Percentiles rank a stretch among this genome's conserved stretches.
phyloP scores from a whole-genome alignment of 2,329 filamentous ascomycete genomes.

The Saccharata proteae region DNA sequence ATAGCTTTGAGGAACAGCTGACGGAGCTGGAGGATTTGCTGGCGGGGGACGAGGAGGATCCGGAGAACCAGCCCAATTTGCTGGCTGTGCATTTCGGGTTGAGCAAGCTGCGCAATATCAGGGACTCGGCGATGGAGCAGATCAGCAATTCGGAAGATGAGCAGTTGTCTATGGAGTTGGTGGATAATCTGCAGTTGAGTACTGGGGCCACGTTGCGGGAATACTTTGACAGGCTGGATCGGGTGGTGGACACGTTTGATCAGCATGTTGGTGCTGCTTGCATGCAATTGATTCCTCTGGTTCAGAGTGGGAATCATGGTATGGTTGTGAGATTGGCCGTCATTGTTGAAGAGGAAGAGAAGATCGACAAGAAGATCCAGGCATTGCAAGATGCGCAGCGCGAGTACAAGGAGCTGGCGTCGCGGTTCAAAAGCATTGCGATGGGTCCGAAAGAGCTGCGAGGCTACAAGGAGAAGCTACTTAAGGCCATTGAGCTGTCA shows the following conservation, averaged over 20 bases:
- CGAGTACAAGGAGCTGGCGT: constrained; percentile 89
- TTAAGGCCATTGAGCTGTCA: constrained; percentile 63
- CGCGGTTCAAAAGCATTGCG: constrained; percentile 88
- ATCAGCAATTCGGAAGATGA: constrained; percentile 73
- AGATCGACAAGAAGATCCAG: constrained; percentile 82
- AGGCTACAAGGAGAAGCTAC: constrained; percentile 94
- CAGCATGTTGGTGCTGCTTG: constrained; percentile 84
- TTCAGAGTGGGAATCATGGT: constrained; percentile 75
- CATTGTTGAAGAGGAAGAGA: constrained; percentile 90
- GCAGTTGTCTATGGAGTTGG: constrained; percentile 70
- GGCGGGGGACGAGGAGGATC: constrained; percentile 69
- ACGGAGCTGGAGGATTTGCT: constrained; percentile 66
- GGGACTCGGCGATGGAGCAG: constrained; percentile 94
- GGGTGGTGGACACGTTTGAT: constrained; percentile 87
- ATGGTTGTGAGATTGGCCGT: constrained; percentile 85
- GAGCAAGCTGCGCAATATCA: constrained; percentile 81
- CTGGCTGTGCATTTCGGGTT: constrained; percentile 84
- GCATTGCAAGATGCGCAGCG: constrained; percentile 89
- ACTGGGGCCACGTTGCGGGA: constrained; percentile 65
- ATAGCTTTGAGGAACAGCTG: constrained; percentile 72
- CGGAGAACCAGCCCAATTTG: constrained; percentile 84
- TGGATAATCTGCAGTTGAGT: constrained; percentile 55
- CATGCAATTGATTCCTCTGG: constrained; percentile 76
- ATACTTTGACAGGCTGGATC: constrained; percentile 77
- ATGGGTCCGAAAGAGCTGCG: constrained; percentile 83